phyloP scores from a whole-genome alignment of 306 rosid genomes.

The Pyrus bretschneideri region DNA sequence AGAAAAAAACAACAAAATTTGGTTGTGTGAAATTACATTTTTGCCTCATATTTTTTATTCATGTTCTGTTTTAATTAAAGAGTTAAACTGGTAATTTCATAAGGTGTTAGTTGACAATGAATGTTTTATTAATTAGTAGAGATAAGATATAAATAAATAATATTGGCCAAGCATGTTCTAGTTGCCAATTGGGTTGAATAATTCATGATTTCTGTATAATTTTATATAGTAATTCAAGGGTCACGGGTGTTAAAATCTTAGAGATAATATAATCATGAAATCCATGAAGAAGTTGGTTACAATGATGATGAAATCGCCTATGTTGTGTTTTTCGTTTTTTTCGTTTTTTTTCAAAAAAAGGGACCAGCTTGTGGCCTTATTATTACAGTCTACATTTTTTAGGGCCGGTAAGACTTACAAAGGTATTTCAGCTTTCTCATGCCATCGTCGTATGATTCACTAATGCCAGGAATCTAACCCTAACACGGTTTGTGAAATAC shows the following conservation, averaged over 20 bases:
- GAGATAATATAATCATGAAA: background rate
- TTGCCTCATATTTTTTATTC: no score
- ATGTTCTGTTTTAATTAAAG: no score
- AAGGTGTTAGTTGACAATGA: no score
- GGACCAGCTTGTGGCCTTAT: no score
- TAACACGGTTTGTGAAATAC: no score
- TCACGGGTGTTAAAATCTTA: background rate
- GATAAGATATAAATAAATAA: background rate
- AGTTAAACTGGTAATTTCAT: no score
- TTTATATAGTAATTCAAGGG: background rate
- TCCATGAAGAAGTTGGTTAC: background rate
- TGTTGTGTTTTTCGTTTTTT: background rate
- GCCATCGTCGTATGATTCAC: accelerated
- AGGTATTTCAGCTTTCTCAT: accelerated
- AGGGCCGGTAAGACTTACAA: no score
- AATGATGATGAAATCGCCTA: background rate
- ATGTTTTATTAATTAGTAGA: no score
- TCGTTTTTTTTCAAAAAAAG: background rate
- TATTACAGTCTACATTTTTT: no score
- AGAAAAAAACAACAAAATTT: no score
- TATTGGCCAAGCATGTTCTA: background rate
- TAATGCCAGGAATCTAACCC: accelerated
- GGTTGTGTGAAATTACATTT: no score
- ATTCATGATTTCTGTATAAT: background rate
- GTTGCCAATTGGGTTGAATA: background rate